Base-by-base conservation (phyloP, 192 early-diverging fungal genomes). In the Backusella sp. region DNA sequence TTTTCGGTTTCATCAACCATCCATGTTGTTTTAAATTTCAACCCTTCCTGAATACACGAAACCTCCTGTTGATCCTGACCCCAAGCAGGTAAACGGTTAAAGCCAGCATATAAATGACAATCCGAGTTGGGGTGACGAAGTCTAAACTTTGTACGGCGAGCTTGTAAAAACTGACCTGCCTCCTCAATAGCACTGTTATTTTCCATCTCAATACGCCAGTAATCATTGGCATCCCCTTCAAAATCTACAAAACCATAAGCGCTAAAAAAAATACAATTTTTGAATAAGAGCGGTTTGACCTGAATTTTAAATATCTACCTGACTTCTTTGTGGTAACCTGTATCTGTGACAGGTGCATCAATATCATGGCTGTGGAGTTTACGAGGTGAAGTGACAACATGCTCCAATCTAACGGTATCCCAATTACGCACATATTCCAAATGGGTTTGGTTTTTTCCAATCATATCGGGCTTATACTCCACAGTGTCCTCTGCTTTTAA, bases 51-150 rank as follows among this genome's bases (percentile, higher is more conserved):
- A 84, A 97, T 97, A 68, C 98, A 96, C 34, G 95, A 96, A 41
- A 98, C 92, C 74, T 99, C 96, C 73, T 94, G 92, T 82, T 97
- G 96, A 32, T 90, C 91, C 82, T 92, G 96, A 26, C 89, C 98
- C 96, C 96, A 99, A 62, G 94, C 91, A 59, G 98, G 98, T 39
- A 99, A 86, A 80, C 90, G 86, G 36, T 89, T 87, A 76, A 87
- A 85, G 83, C 93, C 90, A 9, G 94, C 94, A 79, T 93, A 93
- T 34, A 99, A 82, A 44, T 92, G 93, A 71, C 96, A 96, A 46
- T 90, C 86, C 82, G 91, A 89, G 65, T 89, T 82, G 73, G 78
- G 69, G 76, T 93, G 96, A 21, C 95, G 84, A 56, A 99, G 77
- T 21, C 90, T 87, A 82, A 99, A 92, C 76, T 88, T 87, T 26